phyloP scores from a whole-genome alignment of 441 rosid genomes.

The Hura crepitans region DNA sequence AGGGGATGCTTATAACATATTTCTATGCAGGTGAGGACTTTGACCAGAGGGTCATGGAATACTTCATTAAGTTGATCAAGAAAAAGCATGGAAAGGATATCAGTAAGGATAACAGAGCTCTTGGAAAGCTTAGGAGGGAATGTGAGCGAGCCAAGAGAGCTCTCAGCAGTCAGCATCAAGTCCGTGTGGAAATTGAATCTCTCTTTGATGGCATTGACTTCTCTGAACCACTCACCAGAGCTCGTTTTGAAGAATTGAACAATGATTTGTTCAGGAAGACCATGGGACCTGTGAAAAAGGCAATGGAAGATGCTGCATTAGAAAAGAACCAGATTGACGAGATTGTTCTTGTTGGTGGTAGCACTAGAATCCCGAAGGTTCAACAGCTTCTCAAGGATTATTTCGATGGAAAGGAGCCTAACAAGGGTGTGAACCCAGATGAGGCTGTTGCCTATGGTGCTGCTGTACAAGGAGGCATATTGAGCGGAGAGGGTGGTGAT shows the following conservation, averaged over 20 bases:
- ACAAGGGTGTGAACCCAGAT: constrained; percentile 92
- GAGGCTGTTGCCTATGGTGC: constrained; percentile 93
- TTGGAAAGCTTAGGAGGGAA: constrained; percentile 73
- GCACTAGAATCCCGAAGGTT: constrained; percentile 82
- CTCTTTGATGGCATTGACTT: constrained; percentile 61
- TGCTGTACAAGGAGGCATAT: constrained; percentile 87
- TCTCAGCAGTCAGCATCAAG: constrained; percentile 72
- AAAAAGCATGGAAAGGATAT: constrained; percentile 89
- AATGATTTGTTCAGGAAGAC: constrained; percentile 66
- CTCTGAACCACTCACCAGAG: constrained; percentile 72
- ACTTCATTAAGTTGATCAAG: constrained; percentile 83
- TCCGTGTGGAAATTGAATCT: constrained; percentile 78
- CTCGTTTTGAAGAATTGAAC: constrained; percentile 69
- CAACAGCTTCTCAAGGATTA: constrained; percentile 84
- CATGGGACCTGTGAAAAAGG: constrained; percentile 80
- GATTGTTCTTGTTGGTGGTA: constrained; percentile 83
- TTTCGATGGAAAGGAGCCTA: constrained; percentile 89
- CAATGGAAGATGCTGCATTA: constrained; percentile 77
- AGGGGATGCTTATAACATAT: no score
- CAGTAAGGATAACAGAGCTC: constrained; percentile 76
- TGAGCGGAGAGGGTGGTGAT: constrained; percentile 93
- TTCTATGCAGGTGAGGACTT: constrained; percentile 92
- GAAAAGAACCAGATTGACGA: constrained; percentile 69
- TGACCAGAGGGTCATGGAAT: constrained; percentile 82
- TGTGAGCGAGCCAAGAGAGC: constrained; percentile 71